Conservation (phyloP, 2,329 filamentous ascomycete genomes). For the Penicillium nordicum region DNA sequence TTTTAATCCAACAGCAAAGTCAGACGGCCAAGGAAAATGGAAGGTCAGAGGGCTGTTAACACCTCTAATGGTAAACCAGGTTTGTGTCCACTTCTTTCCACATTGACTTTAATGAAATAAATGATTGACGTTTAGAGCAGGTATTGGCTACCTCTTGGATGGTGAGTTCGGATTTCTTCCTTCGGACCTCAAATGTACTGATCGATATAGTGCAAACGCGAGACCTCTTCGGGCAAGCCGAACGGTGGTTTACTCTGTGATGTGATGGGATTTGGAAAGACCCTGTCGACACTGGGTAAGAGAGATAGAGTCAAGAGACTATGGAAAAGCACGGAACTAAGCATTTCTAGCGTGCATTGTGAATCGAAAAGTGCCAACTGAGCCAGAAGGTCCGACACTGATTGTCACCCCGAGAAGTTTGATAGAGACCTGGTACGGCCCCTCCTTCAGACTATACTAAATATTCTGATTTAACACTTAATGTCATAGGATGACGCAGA, state of each 20-base stretch:
- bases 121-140: neutral
- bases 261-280: slow-evolving; percentile 1
- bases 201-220: neutral
- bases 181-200: neutral
- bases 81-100: neutral
- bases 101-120: neutral
- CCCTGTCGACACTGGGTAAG: neutral
- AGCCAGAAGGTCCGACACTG: neutral
- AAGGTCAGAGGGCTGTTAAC: neutral
- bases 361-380: neutral
- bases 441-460: neutral
- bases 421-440: neutral
- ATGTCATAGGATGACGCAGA: neutral
- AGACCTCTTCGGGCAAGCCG: neutral
- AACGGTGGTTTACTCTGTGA: neutral
- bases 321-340: neutral
- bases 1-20: neutral
- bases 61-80: neutral
- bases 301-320: too few relatives aligned
- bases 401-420: neutral
- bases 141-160: neutral
- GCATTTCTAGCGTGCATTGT: neutral
- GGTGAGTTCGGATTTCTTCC: neutral
- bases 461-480: neutral
- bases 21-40: neutral